phyloP scores from a whole-genome alignment of 176 grass and related monocot species.

The Lolium perenne region DNA sequence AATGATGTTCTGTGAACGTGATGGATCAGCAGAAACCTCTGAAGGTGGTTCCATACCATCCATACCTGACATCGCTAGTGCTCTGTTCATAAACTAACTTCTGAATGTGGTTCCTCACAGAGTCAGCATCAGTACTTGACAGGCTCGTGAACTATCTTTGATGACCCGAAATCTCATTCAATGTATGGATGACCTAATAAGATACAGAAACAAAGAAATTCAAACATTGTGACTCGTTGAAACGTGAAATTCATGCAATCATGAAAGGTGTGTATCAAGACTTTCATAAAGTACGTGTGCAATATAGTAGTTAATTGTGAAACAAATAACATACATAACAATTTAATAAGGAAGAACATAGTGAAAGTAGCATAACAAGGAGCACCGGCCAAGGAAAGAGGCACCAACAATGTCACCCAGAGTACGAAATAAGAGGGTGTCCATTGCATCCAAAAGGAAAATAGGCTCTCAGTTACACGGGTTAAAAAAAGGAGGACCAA shows the following conservation, averaged over 20 bases:
- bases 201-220: conserved; percentile 28
- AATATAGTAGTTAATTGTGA: neutral
- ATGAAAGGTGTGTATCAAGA: neutral
- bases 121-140: neutral
- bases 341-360: conserved; percentile 9
- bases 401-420: conserved; percentile 3
- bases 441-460: neutral
- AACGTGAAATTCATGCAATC: conserved; percentile 24
- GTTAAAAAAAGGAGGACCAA: conserved; percentile 5
- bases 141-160: conserved; percentile 27
- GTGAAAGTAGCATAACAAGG: conserved; percentile 12
- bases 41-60: conserved; percentile 17
- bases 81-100: conserved; percentile 19
- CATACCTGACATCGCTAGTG: conserved; percentile 14
- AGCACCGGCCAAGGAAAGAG: neutral
- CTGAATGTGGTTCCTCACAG: conserved; percentile 14
- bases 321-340: neutral
- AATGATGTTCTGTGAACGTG: conserved; percentile 31
- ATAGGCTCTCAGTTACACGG: neutral
- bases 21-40: conserved; percentile 17
- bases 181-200: conserved; percentile 26
- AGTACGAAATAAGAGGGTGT: neutral
- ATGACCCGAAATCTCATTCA: conserved; percentile 7
- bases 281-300: neutral
- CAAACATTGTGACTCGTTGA: neutral